Percentiles rank a stretch among this genome's conserved stretches.
These are phyloP conservation scores for Paragyromitra xinjiangensis DNA, from an alignment of 495 filamentous ascomycete species.

Conservation along the genomic window DNA sequence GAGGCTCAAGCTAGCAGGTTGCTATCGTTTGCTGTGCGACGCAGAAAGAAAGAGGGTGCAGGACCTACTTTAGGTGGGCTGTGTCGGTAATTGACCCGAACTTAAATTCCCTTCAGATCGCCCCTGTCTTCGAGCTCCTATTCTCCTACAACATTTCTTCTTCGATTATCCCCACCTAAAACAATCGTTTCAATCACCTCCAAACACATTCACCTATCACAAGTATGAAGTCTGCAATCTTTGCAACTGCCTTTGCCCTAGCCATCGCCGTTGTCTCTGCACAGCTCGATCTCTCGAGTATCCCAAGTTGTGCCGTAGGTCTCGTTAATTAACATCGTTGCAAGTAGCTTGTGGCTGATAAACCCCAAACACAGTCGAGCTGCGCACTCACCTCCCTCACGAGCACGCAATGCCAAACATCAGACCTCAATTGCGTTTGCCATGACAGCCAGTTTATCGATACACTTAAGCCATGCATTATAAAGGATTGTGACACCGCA, in stretches of 20 bases:
- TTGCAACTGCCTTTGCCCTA: slow-evolving; percentile 38
- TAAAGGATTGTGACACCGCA: not conserved
- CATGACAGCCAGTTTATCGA: not conserved
- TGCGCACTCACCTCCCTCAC: not conserved
- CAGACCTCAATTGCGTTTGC: not conserved
- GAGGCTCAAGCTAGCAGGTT: slow-evolving; percentile 6
- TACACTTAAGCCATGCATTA: not conserved
- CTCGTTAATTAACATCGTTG: not conserved
- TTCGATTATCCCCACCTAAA: slow-evolving; percentile 11
- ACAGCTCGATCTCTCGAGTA: slow-evolving; percentile 16
- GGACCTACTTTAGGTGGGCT: not conserved
- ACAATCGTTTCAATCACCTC: slow-evolving; percentile 8
- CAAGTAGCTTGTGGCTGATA: not conserved
- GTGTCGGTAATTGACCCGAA: not conserved
- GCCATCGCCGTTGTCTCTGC: slow-evolving; percentile 53
- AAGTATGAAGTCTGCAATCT: slow-evolving; percentile 61
- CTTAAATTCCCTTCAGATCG: not conserved
- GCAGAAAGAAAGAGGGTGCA: not conserved
- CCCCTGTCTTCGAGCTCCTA: slow-evolving; percentile 9
- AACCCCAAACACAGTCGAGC: not conserved
- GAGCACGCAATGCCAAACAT: not conserved
- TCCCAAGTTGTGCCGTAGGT: slow-evolving; percentile 24
- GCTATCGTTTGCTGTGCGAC: not conserved
- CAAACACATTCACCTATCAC: slow-evolving; percentile 10
- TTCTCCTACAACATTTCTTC: slow-evolving; percentile 24